Percentiles rank a stretch among this genome's conserved stretches.
phyloP scores from a whole-genome alignment of 257 asterid genomes.

The Solanum pennellii region DNA sequence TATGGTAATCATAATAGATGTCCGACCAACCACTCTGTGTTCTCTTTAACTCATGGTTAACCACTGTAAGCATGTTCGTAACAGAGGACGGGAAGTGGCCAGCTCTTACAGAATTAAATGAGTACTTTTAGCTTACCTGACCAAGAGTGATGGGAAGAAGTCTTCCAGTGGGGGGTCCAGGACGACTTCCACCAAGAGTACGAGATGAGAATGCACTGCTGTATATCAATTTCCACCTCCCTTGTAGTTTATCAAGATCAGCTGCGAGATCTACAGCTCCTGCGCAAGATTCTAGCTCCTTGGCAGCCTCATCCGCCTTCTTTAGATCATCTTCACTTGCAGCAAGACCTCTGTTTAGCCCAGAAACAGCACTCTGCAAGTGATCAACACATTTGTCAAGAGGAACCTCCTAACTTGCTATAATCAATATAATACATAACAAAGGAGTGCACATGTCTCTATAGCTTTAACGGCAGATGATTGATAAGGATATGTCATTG shows the following conservation, averaged over 20 bases:
- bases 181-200: slow-evolving; percentile 97
- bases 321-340: slow-evolving; percentile 66
- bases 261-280: slow-evolving; percentile 52
- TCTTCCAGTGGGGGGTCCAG: slow-evolving; percentile 93
- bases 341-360: slow-evolving; percentile 94
- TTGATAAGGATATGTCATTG: not conserved
- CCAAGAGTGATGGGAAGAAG: slow-evolving; percentile 95
- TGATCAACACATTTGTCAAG: not conserved
- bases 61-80: not conserved
- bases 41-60: not conserved
- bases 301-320: slow-evolving; percentile 69
- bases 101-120: not conserved
- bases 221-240: slow-evolving; percentile 81
- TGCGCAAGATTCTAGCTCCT: slow-evolving; percentile 63
- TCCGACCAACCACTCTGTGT: not conserved
- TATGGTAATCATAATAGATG: not conserved
- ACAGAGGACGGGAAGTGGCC: not conserved
- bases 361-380: slow-evolving; percentile 76
- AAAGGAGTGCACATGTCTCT: not conserved
- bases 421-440: not conserved
- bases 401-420: not conserved
- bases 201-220: slow-evolving; percentile 90
- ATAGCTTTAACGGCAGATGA: not conserved
- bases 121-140: slow-evolving; percentile 27
- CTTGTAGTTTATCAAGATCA: slow-evolving; percentile 71